Evolutionary conservation across 2,329 filamentous ascomycete genomes (phyloP).

Genomic region (Claviceps purpurea): DNA sequence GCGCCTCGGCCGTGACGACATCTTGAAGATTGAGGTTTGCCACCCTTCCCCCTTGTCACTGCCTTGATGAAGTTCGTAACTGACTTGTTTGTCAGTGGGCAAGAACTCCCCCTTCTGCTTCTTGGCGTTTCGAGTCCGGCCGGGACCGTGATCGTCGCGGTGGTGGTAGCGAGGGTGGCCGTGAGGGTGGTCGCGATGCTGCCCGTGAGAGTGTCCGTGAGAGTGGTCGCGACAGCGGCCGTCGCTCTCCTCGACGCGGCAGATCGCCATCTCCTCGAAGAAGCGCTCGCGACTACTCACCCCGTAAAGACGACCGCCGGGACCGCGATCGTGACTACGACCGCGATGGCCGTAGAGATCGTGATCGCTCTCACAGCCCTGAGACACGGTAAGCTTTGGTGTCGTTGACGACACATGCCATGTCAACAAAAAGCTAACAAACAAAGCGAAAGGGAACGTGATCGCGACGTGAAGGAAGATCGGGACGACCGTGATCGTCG

Average conservation of each 20-base stretch:
- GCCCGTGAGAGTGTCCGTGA: slow-evolving; percentile 29
- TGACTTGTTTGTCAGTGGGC: slow-evolving; percentile 59
- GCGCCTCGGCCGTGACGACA: slow-evolving; percentile 87
- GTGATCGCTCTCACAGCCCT: slow-evolving; percentile 63
- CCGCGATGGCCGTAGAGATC: slow-evolving; percentile 60
- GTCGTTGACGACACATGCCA: background rate
- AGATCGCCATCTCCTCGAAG: slow-evolving; percentile 70
- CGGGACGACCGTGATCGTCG: slow-evolving; percentile 61
- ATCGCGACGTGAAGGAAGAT: slow-evolving; percentile 48
- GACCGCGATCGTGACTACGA: slow-evolving; percentile 70
- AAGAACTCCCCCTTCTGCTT: slow-evolving; percentile 91
- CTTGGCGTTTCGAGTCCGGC: slow-evolving; percentile 94
- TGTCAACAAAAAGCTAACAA: slow-evolving; percentile 14
- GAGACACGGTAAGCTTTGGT: slow-evolving; percentile 38
- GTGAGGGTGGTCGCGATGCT: slow-evolving; percentile 53
- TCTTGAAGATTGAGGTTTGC: slow-evolving; percentile 91
- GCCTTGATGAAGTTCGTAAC: background rate
- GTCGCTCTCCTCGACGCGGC: slow-evolving; percentile 48
- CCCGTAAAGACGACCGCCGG: slow-evolving; percentile 76
- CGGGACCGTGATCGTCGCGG: slow-evolving; percentile 55
- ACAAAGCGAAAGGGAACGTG: slow-evolving; percentile 30
- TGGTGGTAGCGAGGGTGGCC: slow-evolving; percentile 14
- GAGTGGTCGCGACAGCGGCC: slow-evolving; percentile 28
- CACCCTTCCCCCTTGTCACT: background rate
- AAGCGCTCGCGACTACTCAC: slow-evolving; percentile 67